Evolutionary conservation across 2,329 filamentous ascomycete species (phyloP).

Genomic region (Colletotrichum shisoi): DNA sequence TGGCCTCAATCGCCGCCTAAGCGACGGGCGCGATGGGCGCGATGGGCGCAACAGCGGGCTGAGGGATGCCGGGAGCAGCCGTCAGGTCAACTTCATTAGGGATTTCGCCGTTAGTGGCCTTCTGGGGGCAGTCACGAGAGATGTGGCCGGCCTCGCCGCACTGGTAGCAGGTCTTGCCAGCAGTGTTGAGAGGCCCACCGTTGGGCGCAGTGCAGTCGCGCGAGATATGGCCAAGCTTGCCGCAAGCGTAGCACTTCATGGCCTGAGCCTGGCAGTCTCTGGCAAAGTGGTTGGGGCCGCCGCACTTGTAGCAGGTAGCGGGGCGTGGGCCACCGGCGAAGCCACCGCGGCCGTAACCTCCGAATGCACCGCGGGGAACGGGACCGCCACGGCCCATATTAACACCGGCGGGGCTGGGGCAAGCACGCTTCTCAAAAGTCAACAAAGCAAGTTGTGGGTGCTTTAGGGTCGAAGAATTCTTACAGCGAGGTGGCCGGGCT

Average conservation of each 20-base stretch:
- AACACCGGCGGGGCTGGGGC: constrained; percentile 74
- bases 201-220: constrained; percentile 95
- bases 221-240: constrained; percentile 90
- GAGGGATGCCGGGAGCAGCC: constrained; percentile 51
- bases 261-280: constrained; percentile 97
- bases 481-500: constrained; percentile 90
- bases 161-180: constrained; percentile 98
- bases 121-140: constrained; percentile 89
- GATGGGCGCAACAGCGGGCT: constrained; percentile 49
- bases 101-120: constrained; percentile 63
- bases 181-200: constrained; percentile 92
- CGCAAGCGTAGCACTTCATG: constrained; percentile 98
- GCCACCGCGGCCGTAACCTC: constrained; percentile 74
- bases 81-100: constrained; percentile 55
- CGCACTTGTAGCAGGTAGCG: constrained; percentile 77
- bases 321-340: constrained; percentile 74
- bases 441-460: constrained; percentile 5
- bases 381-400: constrained; percentile 71
- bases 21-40: constrained; percentile 58
- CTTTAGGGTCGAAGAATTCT: constrained; percentile 46
- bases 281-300: constrained; percentile 95
- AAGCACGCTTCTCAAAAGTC: constrained; percentile 69
- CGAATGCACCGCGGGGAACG: constrained; percentile 75
- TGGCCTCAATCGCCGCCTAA: constrained; percentile 25
- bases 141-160: constrained; percentile 97